These are phyloP conservation scores for Fraxinus sp. DNA, from an alignment of 305 asterid genomes.

Conservation along the genomic window DNA sequence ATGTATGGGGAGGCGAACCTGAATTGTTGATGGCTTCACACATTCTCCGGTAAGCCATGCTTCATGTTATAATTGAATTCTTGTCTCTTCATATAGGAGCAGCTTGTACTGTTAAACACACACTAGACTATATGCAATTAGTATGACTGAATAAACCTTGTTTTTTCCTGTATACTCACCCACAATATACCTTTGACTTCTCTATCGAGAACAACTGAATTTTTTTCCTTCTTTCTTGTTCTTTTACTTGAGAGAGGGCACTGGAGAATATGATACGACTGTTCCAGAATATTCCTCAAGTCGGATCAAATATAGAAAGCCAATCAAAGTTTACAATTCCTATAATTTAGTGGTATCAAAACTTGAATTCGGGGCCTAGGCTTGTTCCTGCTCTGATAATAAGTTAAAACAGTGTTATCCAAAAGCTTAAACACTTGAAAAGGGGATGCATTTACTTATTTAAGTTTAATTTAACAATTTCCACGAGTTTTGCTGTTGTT, in stretches of 20 bases:
- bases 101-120: background rate
- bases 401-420: background rate
- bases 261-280: background rate
- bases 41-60: slow-evolving; percentile 66
- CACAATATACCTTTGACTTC: background rate
- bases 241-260: background rate
- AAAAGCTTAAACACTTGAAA: background rate
- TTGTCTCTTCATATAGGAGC: background rate
- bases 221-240: background rate
- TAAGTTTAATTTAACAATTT: background rate
- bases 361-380: background rate
- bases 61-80: background rate
- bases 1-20: slow-evolving; percentile 98
- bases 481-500: background rate
- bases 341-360: background rate
- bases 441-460: background rate
- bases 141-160: background rate
- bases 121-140: background rate
- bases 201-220: background rate
- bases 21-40: slow-evolving; percentile 93
- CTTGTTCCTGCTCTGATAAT: background rate
- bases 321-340: background rate
- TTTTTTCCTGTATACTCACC: background rate
- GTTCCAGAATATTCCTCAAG: background rate
- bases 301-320: background rate